Evolutionary conservation across 768 basidiomycete genomes (phyloP).

Genomic region (Boletus vermiculosoides): DNA sequence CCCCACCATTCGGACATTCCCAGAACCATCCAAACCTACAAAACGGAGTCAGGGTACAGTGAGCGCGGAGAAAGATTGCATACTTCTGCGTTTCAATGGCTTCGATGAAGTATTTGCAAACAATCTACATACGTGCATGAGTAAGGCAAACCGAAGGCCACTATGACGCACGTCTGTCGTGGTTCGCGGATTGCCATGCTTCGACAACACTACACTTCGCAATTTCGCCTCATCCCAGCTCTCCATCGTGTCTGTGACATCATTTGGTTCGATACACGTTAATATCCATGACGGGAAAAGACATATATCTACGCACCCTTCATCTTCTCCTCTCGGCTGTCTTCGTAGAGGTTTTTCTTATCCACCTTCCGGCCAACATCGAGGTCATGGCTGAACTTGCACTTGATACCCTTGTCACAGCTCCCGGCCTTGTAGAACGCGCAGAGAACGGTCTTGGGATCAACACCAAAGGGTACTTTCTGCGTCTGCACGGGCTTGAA

Average conservation of each 20-base stretch:
- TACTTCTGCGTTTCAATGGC: slow-evolving; percentile 91
- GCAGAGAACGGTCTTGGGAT: slow-evolving; percentile 94
- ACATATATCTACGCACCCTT: slow-evolving; percentile 47
- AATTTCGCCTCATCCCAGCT: slow-evolving; percentile 96
- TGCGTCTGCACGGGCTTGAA: slow-evolving; percentile 78
- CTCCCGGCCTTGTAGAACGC: slow-evolving; percentile 88
- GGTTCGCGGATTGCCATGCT: slow-evolving; percentile 87
- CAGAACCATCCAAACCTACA: slow-evolving; percentile 90
- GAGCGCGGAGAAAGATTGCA: not conserved
- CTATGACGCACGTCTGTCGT: slow-evolving; percentile 73
- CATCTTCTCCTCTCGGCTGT: slow-evolving; percentile 78
- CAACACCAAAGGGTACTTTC: slow-evolving; percentile 92
- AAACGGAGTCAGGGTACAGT: not conserved
- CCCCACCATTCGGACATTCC: slow-evolving; percentile 83
- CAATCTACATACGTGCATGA: slow-evolving; percentile 58
- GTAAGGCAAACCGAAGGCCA: not conserved
- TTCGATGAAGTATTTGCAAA: slow-evolving; percentile 96
- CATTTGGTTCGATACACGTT: not conserved
- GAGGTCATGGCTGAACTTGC: slow-evolving; percentile 95
- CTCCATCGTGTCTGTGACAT: slow-evolving; percentile 86
- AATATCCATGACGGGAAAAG: not conserved
- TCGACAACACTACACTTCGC: slow-evolving; percentile 79
- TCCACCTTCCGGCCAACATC: slow-evolving; percentile 88
- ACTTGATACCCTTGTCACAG: slow-evolving; percentile 93
- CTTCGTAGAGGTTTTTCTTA: slow-evolving; percentile 94